phyloP scores from a whole-genome alignment of 106 monocot genomes.

The Dioscorea alata region DNA sequence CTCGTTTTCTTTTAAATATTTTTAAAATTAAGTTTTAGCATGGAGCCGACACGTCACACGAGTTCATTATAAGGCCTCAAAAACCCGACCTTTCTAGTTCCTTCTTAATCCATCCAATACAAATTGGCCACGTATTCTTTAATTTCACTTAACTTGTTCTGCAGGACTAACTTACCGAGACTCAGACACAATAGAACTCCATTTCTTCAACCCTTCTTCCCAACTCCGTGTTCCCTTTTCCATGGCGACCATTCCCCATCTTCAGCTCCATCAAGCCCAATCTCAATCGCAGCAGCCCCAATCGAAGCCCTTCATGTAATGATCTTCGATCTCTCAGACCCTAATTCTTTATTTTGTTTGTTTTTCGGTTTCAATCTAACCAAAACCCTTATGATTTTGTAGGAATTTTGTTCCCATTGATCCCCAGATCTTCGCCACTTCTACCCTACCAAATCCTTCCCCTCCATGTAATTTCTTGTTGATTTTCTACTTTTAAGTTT shows the following conservation, averaged over 20 bases:
- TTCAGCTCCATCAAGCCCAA: constrained; percentile 27
- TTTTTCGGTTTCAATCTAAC: not conserved
- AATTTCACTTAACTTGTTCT: no score
- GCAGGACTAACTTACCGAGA: no score
- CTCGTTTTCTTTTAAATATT: no score
- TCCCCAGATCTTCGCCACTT: constrained; percentile 29
- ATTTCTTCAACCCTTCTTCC: no score
- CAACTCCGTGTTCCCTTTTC: not conserved
- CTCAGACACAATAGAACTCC: no score
- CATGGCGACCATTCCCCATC: constrained; percentile 27
- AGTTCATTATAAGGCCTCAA: no score
- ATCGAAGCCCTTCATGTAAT: constrained; percentile 33
- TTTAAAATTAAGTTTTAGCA: no score
- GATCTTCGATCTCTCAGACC: not conserved
- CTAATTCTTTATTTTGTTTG: not conserved
- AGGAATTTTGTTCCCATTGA: constrained; percentile 55
- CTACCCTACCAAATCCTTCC: constrained; percentile 22
- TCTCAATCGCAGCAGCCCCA: constrained; percentile 9
- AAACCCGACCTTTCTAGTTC: no score
- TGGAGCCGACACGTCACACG: no score
- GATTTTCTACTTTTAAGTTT: not conserved
- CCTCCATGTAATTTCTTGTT: constrained; percentile 35
- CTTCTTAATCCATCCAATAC: no score
- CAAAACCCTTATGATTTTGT: not conserved
- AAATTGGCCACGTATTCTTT: no score